These are phyloP conservation scores for Didymellaceae sp. DNA, from an alignment of 2,329 filamentous ascomycete genomes.

Conservation along the genomic window DNA sequence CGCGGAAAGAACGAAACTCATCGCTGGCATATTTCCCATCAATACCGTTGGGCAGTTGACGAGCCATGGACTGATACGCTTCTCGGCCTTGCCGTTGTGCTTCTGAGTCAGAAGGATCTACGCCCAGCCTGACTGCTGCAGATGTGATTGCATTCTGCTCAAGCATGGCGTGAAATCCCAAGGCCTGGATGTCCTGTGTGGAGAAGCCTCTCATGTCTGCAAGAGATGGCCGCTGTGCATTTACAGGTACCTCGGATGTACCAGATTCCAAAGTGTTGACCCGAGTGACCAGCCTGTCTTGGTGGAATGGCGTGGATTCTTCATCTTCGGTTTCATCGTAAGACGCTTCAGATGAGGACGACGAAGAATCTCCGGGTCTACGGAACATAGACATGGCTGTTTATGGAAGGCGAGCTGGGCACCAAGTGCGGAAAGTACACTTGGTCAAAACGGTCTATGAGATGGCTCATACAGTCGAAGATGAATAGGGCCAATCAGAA, in stretches of 20 bases:
- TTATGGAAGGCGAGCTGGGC: not conserved
- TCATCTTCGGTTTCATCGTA: conserved; percentile 32
- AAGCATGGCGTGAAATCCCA: conserved; percentile 54
- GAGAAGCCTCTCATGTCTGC: conserved; percentile 30
- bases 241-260: conserved; percentile 21
- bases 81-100: conserved; percentile 46
- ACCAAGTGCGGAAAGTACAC: not conserved
- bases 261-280: conserved; percentile 39
- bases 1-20: conserved; percentile 43
- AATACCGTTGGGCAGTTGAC: conserved; percentile 48
- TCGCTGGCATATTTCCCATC: conserved; percentile 49
- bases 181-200: conserved; percentile 41
- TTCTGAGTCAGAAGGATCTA: conserved; percentile 42
- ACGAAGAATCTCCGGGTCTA: conserved; percentile 42
- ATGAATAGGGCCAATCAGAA: not conserved
- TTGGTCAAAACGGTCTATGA: no score
- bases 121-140: conserved; percentile 47
- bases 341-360: conserved; percentile 32
- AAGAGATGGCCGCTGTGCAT: conserved; percentile 18
- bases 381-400: conserved; percentile 44
- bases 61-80: conserved; percentile 49
- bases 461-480: no score
- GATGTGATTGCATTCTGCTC: conserved; percentile 53
- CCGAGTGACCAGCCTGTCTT: conserved; percentile 33
- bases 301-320: conserved; percentile 17